Evolutionary conservation across 1,139 yeast genomes (phyloP), one percentile per base, ranked within the genome.

Genomic region (Suhomyces yuchorum): DNA sequence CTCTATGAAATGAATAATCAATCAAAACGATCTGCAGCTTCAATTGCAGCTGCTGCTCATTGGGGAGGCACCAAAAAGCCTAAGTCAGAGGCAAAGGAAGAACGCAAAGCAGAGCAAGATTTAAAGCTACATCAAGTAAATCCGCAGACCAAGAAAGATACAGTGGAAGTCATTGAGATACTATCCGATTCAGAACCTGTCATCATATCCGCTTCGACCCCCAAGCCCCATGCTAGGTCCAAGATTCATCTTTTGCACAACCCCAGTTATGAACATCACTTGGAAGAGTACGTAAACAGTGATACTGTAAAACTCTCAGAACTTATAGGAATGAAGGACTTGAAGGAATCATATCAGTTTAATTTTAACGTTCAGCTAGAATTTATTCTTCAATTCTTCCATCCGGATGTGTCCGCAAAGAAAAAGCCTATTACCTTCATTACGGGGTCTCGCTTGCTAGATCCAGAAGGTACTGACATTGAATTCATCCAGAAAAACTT

Each of bases 361-460:
- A 80, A 80, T 53, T 78, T 78, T 60, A 58, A 65, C 45, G 70
- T 80, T 4, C 81, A 79, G 44, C 58, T 73, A 40, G 68, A 66
- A 9, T 67, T 76, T 38, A 62, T 79, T 23, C 53, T 72, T 1
- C 56, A 65, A 2, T 68, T 68, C 44, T 52, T 78, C 14, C 70
- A 71, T 52, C 64, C 65, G 3, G 50, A 58, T 3, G 61, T 71
- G 40, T 44, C 58, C 3, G 42, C 33, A 1, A 43, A 60, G 1
- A 51, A 50, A 22, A 51, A 64, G 17, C 59, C 57, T 19, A 54
- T 75, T 8, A 67, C 70, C 1, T 66, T 74, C 39, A 59, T 74
- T 14, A 62, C 72, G 0, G 78, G 78, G 2, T 43, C 60, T 2
- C 43, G 52, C 4, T 41, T 69, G 2, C 48, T 67, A 11, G 55